Evolutionary conservation across 2,329 filamentous ascomycete species (phyloP).

Genomic region (Sarocladiaceae sp.): DNA sequence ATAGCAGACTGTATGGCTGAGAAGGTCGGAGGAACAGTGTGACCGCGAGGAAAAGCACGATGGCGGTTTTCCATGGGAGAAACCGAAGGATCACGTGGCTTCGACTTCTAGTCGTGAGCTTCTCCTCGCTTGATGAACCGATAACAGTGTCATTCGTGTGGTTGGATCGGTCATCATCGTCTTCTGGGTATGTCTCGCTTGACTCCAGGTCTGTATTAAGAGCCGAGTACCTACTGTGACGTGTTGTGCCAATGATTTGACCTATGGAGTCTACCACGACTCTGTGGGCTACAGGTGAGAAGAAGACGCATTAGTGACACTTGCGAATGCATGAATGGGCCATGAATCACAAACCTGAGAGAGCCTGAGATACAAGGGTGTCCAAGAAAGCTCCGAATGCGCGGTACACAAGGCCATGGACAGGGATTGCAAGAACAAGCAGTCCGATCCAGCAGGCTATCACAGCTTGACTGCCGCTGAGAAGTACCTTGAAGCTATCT

Average conservation of each 20-base stretch:
- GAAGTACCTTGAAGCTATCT: slow-evolving; percentile 26
- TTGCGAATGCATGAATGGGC: background rate
- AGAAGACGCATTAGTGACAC: background rate
- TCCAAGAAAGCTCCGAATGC: slow-evolving; percentile 18
- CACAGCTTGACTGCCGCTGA: slow-evolving; percentile 24
- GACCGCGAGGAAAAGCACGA: slow-evolving; percentile 18
- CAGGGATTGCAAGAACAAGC: slow-evolving; percentile 18
- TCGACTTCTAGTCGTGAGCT: background rate
- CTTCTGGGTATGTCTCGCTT: background rate
- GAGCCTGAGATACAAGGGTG: slow-evolving; percentile 14
- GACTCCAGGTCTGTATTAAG: background rate
- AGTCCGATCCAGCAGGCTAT: slow-evolving; percentile 18
- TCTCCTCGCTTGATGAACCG: background rate
- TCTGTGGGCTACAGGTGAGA: background rate
- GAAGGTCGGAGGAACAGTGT: slow-evolving; percentile 21
- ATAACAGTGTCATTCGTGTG: background rate
- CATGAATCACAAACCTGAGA: slow-evolving; percentile 11
- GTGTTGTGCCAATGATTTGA: background rate
- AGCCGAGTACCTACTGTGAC: background rate
- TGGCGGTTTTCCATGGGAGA: slow-evolving; percentile 12
- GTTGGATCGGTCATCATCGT: background rate
- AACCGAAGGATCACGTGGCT: background rate
- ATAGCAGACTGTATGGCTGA: slow-evolving; percentile 26
- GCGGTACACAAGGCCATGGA: slow-evolving; percentile 20
- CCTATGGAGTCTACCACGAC: background rate